These are phyloP conservation scores for Sporothrix pseudoabietina DNA, from an alignment of 2,329 filamentous ascomycete species.

Conservation along the genomic window DNA sequence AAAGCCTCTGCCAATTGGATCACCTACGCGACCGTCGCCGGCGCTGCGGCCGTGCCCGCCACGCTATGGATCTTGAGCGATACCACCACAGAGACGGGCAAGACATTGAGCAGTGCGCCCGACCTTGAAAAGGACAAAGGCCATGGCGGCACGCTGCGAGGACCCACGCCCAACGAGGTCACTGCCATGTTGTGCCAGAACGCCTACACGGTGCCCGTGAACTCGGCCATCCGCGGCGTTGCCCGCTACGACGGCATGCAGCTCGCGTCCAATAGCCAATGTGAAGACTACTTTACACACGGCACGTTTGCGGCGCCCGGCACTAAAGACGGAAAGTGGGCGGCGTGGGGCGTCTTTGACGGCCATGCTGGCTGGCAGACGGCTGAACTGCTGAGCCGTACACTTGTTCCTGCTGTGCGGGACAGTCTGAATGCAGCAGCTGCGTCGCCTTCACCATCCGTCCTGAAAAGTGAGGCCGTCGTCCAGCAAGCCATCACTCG, in stretches of 20 bases:
- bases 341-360: constrained; percentile 99
- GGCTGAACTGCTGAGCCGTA: constrained; percentile 90
- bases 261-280: constrained; percentile 93
- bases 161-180: not conserved
- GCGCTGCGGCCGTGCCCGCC: not conserved
- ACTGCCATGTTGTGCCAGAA: not conserved
- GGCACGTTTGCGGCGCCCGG: constrained; percentile 69
- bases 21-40: not conserved
- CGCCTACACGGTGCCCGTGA: not conserved
- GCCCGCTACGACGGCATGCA: constrained; percentile 94
- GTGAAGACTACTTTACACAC: constrained; percentile 97
- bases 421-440: constrained; percentile 75
- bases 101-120: not conserved
- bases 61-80: not conserved
- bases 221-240: constrained; percentile 58
- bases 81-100: not conserved
- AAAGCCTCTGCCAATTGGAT: not conserved
- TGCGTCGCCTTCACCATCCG: constrained; percentile 67
- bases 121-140: not conserved
- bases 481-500: constrained; percentile 91
- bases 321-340: constrained; percentile 70
- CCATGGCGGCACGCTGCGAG: not conserved
- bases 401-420: constrained; percentile 88
- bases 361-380: constrained; percentile 98
- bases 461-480: constrained; percentile 39